Evolutionary conservation across 495 filamentous ascomycete species (phyloP), one percentile per base, ranked within the genome.

Genomic region (Amphirosellinia nigrospora): DNA sequence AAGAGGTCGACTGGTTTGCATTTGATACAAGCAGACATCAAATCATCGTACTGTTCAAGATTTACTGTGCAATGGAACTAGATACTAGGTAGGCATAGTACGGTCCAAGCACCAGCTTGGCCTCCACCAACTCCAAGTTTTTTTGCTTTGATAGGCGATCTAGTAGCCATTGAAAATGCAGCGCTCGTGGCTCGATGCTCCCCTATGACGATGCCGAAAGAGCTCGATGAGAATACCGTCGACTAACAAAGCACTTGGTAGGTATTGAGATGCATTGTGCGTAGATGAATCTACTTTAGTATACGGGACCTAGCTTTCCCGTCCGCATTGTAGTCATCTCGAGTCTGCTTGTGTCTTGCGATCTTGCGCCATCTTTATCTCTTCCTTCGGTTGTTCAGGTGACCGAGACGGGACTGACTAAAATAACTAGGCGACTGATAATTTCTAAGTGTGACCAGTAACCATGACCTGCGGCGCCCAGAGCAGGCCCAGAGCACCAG

Each of bases 311-410:
- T 41, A 36, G 23, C 0, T 39, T 50, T 58, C 28, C 34, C 26
- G 10, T 21, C 36, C n/a, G n/a, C n/a, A n/a, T n/a, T 46, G 26
- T 59, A 36, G 38, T 59, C 26, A 56, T 56, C 23, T 45, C 36
- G 36, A 52, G 34, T 30, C 16, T 19, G 15, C 41, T 45, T 45
- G 41, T 45, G 41, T 46, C 30, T 19, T 34, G 23, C 23, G n/a
- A 59, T 45, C 64, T 67, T 34, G 32, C 64, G 64, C 50, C 64
- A 67, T 67, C 53, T 28, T 59, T 59, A 45, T 67, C 64, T 36
- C 64, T 67, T 67, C 64, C 64, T 67, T 32, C 52, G 38, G 48
- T 67, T 53, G 64, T 52, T 67, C 64, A 58, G 64, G 50, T 67
- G 64, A 67, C 52, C 63, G 34, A 41, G 30, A 38, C 19, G 21